A percentile compares a stretch with the other conserved stretches of the same genome.
Evolutionary conservation across 176 grass and related monocot species (phyloP).

Genomic region (Saccharum officinarum): DNA sequence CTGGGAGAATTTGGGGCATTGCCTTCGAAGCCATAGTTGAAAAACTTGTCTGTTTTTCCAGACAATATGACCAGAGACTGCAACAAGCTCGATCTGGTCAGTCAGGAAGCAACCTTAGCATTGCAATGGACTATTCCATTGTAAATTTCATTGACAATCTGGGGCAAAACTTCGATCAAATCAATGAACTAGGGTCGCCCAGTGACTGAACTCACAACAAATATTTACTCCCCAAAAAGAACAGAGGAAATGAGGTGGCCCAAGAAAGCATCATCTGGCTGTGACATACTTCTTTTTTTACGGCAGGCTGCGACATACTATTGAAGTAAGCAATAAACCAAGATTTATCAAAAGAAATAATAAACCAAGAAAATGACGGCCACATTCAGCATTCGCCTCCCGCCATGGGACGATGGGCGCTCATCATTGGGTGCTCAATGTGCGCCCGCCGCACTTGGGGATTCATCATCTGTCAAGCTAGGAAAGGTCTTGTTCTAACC

Average conservation of each 20-base stretch:
- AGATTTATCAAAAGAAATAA: background rate
- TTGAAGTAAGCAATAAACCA: constrained; percentile 14
- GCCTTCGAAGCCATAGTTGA: constrained; percentile 42
- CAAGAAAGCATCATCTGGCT: constrained; percentile 5
- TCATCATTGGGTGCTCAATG: constrained; percentile 12
- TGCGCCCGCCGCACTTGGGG: constrained; percentile 5
- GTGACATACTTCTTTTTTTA: background rate
- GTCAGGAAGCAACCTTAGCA: background rate
- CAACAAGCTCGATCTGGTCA: background rate
- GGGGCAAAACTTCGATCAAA: background rate
- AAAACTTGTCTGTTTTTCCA: background rate
- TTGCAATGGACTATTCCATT: background rate
- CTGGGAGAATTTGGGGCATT: constrained; percentile 18
- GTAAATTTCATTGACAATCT: constrained; percentile 16
- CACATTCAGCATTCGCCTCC: constrained; percentile 8
- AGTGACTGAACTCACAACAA: background rate
- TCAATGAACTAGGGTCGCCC: background rate
- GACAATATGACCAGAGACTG: background rate
- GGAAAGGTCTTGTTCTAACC: constrained; percentile 27
- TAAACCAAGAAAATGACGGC: constrained; percentile 6
- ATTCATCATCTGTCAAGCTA: constrained; percentile 11
- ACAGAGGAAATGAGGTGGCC: constrained; percentile 1
- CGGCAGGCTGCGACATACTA: background rate
- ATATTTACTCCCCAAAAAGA: constrained; percentile 17
- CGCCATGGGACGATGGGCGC: background rate